phyloP scores from a whole-genome alignment of 495 filamentous ascomycete species.

The Neurospora sublineolata region DNA sequence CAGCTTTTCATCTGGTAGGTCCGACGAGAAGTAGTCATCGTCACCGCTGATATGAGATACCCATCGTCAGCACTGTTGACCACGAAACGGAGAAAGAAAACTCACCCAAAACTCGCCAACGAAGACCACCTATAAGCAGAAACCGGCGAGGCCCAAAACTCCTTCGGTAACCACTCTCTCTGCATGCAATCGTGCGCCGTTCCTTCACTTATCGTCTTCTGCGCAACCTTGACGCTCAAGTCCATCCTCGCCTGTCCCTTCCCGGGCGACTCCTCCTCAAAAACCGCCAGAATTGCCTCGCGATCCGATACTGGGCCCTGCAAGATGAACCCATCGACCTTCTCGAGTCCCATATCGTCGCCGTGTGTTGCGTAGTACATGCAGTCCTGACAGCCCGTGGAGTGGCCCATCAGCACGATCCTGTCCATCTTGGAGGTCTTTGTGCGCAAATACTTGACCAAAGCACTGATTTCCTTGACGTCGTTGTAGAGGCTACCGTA shows the following conservation, averaged over 20 bases:
- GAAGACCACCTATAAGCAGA: conserved; percentile 59
- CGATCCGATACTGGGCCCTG: conserved; percentile 76
- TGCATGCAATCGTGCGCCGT: conserved; percentile 48
- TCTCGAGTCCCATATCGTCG: conserved; percentile 16
- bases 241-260: conserved; percentile 24
- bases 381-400: conserved; percentile 70
- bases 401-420: conserved; percentile 82
- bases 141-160: conserved; percentile 42
- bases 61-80: not conserved
- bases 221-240: conserved; percentile 40
- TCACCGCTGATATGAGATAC: conserved; percentile 37
- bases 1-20: conserved; percentile 51
- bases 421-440: conserved; percentile 36
- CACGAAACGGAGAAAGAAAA: conserved; percentile 4
- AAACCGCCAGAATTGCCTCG: conserved; percentile 43
- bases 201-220: conserved; percentile 40
- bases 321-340: conserved; percentile 68
- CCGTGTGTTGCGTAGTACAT: conserved; percentile 47
- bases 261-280: conserved; percentile 15
- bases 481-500: conserved; percentile 55
- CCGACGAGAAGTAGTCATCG: conserved; percentile 85
- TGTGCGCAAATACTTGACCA: conserved; percentile 55
- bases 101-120: conserved; percentile 46
- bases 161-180: conserved; percentile 32
- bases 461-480: conserved; percentile 56